Conservation (phyloP, 495 filamentous ascomycete species). For the Aspergillus indologenus region DNA sequence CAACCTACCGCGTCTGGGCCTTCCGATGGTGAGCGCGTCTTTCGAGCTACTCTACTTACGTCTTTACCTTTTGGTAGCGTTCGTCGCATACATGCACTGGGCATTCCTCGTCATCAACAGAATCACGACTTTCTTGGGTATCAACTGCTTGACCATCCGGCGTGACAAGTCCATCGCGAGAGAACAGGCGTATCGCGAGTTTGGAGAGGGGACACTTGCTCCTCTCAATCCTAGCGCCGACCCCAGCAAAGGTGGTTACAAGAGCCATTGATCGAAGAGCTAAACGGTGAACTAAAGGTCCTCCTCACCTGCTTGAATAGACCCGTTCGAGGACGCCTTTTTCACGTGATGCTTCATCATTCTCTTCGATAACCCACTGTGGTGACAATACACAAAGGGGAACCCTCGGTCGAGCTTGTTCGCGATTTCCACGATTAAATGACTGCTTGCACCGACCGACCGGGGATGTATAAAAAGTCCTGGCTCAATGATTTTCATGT, state of each 20-base stretch:
- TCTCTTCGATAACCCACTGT: background rate
- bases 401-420: background rate
- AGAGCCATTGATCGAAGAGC: constrained; percentile 17
- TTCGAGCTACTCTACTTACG: constrained; percentile 79
- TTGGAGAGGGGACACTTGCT: constrained; percentile 21
- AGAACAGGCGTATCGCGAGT: constrained; percentile 39
- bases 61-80: constrained; percentile 74
- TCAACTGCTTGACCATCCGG: constrained; percentile 91
- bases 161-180: constrained; percentile 46
- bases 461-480: constrained; percentile 3
- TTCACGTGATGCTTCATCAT: background rate
- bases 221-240: constrained; percentile 7
- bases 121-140: constrained; percentile 88
- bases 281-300: background rate
- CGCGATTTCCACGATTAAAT: background rate
- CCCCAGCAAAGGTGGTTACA: constrained; percentile 18
- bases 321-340: too few relatives aligned
- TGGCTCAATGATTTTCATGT: constrained; percentile 15
- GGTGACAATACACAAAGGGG: background rate
- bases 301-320: too few relatives aligned
- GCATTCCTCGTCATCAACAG: constrained; percentile 84
- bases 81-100: constrained; percentile 86
- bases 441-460: background rate
- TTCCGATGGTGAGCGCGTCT: constrained; percentile 55
- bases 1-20: constrained; percentile 77